A percentile compares a stretch with the other conserved stretches of the same genome.
These are phyloP conservation scores for Ajuga reptans DNA, from an alignment of 305 asterid species.

Conservation along the genomic window DNA sequence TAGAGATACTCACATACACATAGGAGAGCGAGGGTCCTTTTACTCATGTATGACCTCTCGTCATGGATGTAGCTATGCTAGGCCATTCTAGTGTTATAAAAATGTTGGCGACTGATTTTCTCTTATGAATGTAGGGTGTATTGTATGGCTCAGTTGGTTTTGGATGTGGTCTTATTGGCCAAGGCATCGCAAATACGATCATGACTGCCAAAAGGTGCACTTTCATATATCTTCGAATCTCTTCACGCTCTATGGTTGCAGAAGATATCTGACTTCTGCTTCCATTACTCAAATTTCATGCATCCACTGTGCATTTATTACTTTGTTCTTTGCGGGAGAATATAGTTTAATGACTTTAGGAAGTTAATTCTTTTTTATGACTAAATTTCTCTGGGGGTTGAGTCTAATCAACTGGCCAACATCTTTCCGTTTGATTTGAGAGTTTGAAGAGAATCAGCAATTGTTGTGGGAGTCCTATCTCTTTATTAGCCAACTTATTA, in stretches of 20 bases:
- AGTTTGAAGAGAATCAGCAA: background rate
- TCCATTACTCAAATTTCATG: background rate
- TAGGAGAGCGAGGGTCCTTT: background rate
- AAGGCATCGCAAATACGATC: constrained; percentile 82
- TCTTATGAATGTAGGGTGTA: constrained; percentile 45
- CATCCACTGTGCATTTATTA: background rate
- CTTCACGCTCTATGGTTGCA: background rate
- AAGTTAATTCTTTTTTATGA: background rate
- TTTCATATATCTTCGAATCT: background rate
- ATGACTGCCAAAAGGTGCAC: constrained; percentile 76
- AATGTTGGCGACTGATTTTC: constrained; percentile 2
- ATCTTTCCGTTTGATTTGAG: background rate
- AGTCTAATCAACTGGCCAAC: background rate
- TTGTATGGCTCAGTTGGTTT: constrained; percentile 83
- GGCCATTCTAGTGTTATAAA: background rate
- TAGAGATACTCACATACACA: background rate
- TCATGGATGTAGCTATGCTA: constrained; percentile 7
- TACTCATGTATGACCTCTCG: background rate
- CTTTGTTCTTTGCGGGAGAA: background rate
- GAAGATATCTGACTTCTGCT: constrained; percentile 9
- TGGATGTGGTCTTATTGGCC: constrained; percentile 75
- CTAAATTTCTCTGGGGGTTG: background rate
- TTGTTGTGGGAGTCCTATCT: background rate
- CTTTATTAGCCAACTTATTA: background rate
- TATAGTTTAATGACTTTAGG: background rate